Evolutionary conservation across 2,329 filamentous ascomycete species (phyloP).

Genomic region (Verticillium klebahnii): DNA sequence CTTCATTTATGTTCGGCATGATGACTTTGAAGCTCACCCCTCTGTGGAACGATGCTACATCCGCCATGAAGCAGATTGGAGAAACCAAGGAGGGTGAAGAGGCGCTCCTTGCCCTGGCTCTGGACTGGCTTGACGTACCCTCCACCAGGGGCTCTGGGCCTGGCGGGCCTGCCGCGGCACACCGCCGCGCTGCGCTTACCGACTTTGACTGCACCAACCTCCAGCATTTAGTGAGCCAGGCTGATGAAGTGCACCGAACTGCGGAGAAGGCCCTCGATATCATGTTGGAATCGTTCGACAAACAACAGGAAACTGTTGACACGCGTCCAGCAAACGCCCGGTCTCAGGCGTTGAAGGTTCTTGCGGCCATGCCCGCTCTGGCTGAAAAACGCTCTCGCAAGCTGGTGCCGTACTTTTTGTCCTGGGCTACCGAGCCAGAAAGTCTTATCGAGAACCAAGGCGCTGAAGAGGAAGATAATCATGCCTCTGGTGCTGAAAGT

Average conservation of each 20-base stretch:
- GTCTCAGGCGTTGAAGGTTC: constrained; percentile 72
- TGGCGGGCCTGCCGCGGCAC: constrained; percentile 21
- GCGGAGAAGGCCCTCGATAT: constrained; percentile 49
- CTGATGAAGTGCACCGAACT: constrained; percentile 46
- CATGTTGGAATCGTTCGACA: constrained; percentile 61
- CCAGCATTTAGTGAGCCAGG: constrained; percentile 49
- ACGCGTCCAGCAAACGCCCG: constrained; percentile 55
- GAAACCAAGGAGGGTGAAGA: constrained; percentile 69
- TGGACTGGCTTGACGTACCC: constrained; percentile 68
- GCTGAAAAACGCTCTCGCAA: constrained; percentile 83
- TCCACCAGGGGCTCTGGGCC: constrained; percentile 50
- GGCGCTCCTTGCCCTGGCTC: constrained; percentile 64
- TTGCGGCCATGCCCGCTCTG: constrained; percentile 67
- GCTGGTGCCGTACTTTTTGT: constrained; percentile 80
- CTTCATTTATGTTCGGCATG: constrained; percentile 82
- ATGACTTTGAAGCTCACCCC: constrained; percentile 81
- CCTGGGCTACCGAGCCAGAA: constrained; percentile 63
- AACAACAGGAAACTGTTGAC: constrained; percentile 52
- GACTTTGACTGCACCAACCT: constrained; percentile 86
- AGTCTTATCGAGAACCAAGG: constrained; percentile 32
- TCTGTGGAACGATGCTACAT: constrained; percentile 79
- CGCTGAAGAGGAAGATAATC: constrained; percentile 39
- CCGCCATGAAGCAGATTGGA: constrained; percentile 70
- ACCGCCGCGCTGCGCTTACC: constrained; percentile 41
- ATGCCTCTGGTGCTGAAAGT: constrained; percentile 29